Evolutionary conservation across 1,139 yeast genomes (phyloP), one percentile per base, ranked within the genome.

Genomic region (Protomyces inundatus): DNA sequence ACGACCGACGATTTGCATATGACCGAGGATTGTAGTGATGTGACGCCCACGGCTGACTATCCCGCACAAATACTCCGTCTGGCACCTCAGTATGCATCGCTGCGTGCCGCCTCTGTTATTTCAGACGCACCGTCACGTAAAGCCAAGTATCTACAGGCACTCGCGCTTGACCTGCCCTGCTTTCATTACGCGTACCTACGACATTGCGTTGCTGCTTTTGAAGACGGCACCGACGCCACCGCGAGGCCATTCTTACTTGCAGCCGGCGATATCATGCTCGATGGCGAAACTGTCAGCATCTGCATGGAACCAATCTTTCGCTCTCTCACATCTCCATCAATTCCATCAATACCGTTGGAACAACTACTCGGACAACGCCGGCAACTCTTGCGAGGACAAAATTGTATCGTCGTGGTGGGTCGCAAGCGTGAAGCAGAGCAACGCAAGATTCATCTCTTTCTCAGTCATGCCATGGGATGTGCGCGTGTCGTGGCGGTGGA

Each of bases 71-170:
- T 23, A 23, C 39, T 51, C 16, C 37, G 10, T 14, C 32, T 42
- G n/a, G 48, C 48, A 16, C 32, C 48, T 6, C 48, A 30, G 30
- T 42, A 14, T 42, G 23, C 48, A 7, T 16, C 40, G 4, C 34
- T 58, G 23, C 16, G 23, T 6, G 52, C 53, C 10, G 66, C 65
- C 36, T 52, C 37, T 39, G 60, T 64, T 39, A 37, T 65, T 16
- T 53, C 66, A 6, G 65, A 65, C 60, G 45, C 50, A 12, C 54
- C 60, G 9, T 45, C 55, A 4, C 57, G 66, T 9, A 57, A 55
- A 46, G 64, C 60, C 34, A 65, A 65, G 54, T 65, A 65, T 50
- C 40, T 65, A 9, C 65, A 65, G 36, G 66, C 66, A 10, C 61
- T 65, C 5, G 56, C 61, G 0, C 56, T 65, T 16, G 65, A 61